A percentile compares a stretch with the other conserved stretches of the same genome.
These are phyloP conservation scores for Spathaspora sp. DNA, from an alignment of 1,139 yeast species.

Conservation along the genomic window DNA sequence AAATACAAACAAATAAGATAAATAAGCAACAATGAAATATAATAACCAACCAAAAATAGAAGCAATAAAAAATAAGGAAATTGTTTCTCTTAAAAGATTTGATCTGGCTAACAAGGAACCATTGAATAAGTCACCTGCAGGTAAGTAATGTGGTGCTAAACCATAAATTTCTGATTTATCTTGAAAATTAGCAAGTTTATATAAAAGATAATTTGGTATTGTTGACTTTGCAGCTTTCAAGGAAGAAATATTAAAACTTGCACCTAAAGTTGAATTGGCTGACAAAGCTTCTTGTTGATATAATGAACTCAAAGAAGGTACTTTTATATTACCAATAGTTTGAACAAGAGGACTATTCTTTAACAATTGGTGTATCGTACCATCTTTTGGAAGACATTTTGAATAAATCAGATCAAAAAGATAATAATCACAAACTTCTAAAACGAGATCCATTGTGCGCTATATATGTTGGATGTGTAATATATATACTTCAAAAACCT, in stretches of 20 bases:
- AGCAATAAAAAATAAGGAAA: constrained; percentile 70
- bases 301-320: constrained; percentile 1
- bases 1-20: constrained; percentile 74
- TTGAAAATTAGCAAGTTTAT: constrained; percentile 26
- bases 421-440: constrained; percentile 74
- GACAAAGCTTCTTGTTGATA: background rate
- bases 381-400: constrained; percentile 33
- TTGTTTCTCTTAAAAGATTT: constrained; percentile 66
- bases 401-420: constrained; percentile 76
- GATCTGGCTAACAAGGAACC: constrained; percentile 69
- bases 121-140: constrained; percentile 52
- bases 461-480: background rate
- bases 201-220: constrained; percentile 9
- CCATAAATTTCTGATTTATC: constrained; percentile 42
- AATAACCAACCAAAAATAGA: constrained; percentile 82
- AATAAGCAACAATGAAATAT: constrained; percentile 71
- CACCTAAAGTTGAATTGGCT: constrained; percentile 3
- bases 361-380: constrained; percentile 20
- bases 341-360: constrained; percentile 9
- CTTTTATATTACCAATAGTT: constrained; percentile 6
- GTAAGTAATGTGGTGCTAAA: constrained; percentile 29
- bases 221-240: constrained; percentile 13
- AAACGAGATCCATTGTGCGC: constrained; percentile 77
- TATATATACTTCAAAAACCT: no score
- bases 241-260: constrained; percentile 8